Percentiles rank a stretch among this genome's conserved stretches.
Evolutionary conservation across 441 rosid species (phyloP).

Genomic region (Francoa sonchifolia): DNA sequence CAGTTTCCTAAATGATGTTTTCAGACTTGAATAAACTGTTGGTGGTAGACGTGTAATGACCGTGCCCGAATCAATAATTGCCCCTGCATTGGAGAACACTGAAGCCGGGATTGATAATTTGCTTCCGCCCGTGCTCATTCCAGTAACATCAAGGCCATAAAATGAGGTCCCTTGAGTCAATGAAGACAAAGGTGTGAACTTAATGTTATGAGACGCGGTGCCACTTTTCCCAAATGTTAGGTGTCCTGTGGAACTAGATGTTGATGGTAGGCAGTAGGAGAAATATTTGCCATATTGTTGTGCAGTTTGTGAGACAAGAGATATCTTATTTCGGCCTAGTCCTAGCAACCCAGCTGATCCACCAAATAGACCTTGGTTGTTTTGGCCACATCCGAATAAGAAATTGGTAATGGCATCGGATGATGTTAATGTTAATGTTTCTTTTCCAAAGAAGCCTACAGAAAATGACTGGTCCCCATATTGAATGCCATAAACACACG

Average conservation of each 20-base stretch:
- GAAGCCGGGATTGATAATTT: constrained; percentile 30
- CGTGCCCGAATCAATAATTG: constrained; percentile 49
- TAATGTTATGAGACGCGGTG: constrained; percentile 21
- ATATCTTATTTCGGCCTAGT: constrained; percentile 55
- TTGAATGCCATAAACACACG: constrained; percentile 54
- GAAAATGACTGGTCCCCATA: constrained; percentile 68
- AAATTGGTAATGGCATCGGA: constrained; percentile 30
- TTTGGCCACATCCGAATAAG: constrained; percentile 65
- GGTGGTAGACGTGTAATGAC: constrained; percentile 53
- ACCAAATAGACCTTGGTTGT: constrained; percentile 52
- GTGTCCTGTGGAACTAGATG: constrained; percentile 51
- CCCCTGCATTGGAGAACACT: constrained; percentile 28
- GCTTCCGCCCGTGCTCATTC: constrained; percentile 34
- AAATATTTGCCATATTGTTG: constrained; percentile 42
- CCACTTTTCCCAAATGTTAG: constrained; percentile 48
- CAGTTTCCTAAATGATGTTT: constrained; percentile 24
- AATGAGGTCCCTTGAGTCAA: constrained; percentile 23
- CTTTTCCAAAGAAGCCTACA: constrained; percentile 49
- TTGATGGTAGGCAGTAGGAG: constrained; percentile 72
- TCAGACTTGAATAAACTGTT: constrained; percentile 28
- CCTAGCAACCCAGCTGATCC: constrained; percentile 65
- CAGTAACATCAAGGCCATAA: constrained; percentile 37
- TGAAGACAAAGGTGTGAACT: constrained; percentile 46
- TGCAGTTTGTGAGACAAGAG: constrained; percentile 58
- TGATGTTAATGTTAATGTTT: constrained; percentile 35